Percentiles rank a stretch among this genome's conserved stretches.
Conservation (phyloP, 495 filamentous ascomycete genomes). For the Aspergillus bertholletiae region DNA sequence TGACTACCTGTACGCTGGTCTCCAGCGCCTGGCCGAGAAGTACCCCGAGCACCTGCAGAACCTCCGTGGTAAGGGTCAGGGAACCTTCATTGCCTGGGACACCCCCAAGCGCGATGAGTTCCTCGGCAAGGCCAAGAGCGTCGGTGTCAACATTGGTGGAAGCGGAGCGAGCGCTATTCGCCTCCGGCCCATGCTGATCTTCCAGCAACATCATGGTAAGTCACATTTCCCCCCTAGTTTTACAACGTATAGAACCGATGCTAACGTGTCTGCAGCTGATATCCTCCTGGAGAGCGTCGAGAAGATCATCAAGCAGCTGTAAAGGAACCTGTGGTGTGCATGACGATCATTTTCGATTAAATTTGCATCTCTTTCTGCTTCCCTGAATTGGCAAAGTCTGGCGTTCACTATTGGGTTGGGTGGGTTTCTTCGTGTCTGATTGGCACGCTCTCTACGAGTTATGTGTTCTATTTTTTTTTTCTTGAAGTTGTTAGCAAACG, state of each 20-base stretch:
- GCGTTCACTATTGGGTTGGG: constrained; percentile 9
- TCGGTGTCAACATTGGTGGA: constrained; percentile 93
- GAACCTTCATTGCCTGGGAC: constrained; percentile 97
- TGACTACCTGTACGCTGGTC: constrained; percentile 72
- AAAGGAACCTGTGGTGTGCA: constrained; percentile 11
- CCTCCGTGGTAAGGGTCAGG: constrained; percentile 88
- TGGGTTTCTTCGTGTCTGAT: background rate
- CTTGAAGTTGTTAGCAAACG: background rate
- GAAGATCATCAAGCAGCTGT: constrained; percentile 66
- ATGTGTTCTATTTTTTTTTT: too few species aligned
- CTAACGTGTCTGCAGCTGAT: constrained; percentile 46
- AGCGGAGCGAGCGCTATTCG: constrained; percentile 76
- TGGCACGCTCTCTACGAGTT: constrained; percentile 1
- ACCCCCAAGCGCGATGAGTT: constrained; percentile 81
- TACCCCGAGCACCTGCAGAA: constrained; percentile 86
- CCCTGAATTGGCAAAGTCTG: constrained; percentile 4
- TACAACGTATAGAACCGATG: background rate
- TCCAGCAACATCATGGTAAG: constrained; percentile 88
- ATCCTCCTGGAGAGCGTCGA: constrained; percentile 67
- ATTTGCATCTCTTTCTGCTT: constrained; percentile 3
- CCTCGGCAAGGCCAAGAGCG: constrained; percentile 65
- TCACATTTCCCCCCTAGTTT: constrained; percentile 10
- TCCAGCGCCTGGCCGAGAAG: constrained; percentile 64
- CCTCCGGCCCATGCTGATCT: constrained; percentile 92
- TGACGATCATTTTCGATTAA: background rate